phyloP scores from a whole-genome alignment of 306 rosid species.

The Ochetophila trinervis region DNA sequence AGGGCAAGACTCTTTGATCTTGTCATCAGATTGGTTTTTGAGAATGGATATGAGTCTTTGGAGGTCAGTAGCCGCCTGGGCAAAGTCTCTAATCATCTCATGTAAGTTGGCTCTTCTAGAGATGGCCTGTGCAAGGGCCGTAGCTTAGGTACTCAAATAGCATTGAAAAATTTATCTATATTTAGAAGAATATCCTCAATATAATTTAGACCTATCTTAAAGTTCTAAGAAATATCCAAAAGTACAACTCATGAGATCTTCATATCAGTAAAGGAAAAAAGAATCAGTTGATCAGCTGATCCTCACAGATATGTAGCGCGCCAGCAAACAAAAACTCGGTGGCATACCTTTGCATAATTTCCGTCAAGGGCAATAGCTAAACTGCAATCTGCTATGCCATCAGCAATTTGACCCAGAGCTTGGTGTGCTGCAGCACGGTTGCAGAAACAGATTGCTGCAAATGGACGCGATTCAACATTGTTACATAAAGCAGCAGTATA shows the following conservation, averaged over 20 bases:
- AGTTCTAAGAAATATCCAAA: too few species aligned
- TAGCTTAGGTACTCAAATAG: conserved; percentile 21
- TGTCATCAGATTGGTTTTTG: conserved; percentile 60
- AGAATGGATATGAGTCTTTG: conserved; percentile 52
- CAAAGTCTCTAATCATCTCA: conserved; percentile 80
- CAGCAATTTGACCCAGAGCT: conserved; percentile 79
- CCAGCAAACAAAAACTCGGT: conserved; percentile 7
- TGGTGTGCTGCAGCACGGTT: conserved; percentile 97
- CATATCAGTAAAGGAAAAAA: not conserved
- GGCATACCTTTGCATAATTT: conserved; percentile 72
- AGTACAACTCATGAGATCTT: too few species aligned
- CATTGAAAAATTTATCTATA: not conserved
- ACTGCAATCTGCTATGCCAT: conserved; percentile 94
- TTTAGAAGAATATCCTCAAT: not conserved
- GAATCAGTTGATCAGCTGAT: too few species aligned
- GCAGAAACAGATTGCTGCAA: conserved; percentile 82
- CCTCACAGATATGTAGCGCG: not conserved
- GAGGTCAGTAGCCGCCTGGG: conserved; percentile 71
- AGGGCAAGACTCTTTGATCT: conserved; percentile 37
- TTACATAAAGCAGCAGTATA: conserved; percentile 77
- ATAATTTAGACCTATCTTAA: too few species aligned
- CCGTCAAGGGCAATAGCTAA: conserved; percentile 81
- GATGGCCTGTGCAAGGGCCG: conserved; percentile 57
- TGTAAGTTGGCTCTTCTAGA: conserved; percentile 87
- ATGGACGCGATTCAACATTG: conserved; percentile 67